Conservation (phyloP, 73 alveolate genomes). For the Symbiodinium natans region DNA sequence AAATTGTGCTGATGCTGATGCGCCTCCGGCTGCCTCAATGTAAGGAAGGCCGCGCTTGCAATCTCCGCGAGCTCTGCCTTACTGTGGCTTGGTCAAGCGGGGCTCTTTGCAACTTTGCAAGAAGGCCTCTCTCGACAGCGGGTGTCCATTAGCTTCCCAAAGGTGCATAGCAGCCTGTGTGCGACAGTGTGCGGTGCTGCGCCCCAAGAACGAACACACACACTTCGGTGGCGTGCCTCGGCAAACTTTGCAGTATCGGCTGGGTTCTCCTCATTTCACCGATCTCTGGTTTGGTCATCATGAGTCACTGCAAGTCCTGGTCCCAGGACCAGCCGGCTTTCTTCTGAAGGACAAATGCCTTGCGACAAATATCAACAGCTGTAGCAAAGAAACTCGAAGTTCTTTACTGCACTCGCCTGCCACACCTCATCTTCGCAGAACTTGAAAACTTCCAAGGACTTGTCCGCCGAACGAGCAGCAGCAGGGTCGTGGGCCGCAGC, state of each 20-base stretch:
- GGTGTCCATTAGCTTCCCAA: background rate
- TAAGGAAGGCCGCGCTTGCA: conserved; percentile 21
- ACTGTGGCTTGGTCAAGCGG: background rate
- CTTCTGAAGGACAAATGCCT: conserved; percentile 25
- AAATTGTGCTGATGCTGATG: too few species aligned
- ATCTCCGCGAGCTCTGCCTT: conserved; percentile 74
- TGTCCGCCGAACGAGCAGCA: background rate
- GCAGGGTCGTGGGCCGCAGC: background rate
- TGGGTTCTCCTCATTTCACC: background rate
- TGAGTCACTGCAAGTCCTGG: background rate
- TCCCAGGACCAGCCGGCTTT: conserved; percentile 11
- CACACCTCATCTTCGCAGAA: conserved; percentile 44
- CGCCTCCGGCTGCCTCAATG: conserved; percentile 25
- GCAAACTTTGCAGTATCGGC: background rate
- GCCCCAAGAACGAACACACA: background rate
- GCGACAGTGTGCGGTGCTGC: background rate
- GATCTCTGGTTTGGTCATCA: too few species aligned
- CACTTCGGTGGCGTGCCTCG: too few species aligned
- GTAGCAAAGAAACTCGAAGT: too few species aligned
- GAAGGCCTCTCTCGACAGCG: background rate
- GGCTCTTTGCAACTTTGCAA: background rate
- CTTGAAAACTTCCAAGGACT: conserved; percentile 49
- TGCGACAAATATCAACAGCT: too few species aligned
- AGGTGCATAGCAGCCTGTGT: conserved; percentile 4
- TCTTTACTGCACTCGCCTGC: too few species aligned